A percentile compares a stretch with the other conserved stretches of the same genome.
These are phyloP conservation scores for Malus sieversii DNA, from an alignment of 306 rosid genomes.

Conservation along the genomic window DNA sequence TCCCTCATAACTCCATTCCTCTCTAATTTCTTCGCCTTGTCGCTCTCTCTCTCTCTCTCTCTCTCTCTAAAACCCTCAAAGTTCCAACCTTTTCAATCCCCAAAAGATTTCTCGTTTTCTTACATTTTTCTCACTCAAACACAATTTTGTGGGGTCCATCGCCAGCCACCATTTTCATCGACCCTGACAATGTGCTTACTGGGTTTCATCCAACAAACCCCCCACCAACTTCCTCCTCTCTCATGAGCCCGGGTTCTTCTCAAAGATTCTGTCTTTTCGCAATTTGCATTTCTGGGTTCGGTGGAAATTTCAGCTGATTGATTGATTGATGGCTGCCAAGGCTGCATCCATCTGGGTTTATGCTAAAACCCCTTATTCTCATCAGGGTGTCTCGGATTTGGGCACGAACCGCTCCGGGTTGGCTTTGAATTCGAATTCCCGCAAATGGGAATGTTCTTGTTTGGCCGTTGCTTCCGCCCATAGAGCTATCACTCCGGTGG, in stretches of 20 bases:
- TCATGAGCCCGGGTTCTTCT: conserved; percentile 19
- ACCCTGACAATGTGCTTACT: conserved; percentile 37
- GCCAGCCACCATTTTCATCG: conserved; percentile 29
- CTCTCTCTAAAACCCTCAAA: neutral
- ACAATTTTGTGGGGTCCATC: conserved; percentile 33
- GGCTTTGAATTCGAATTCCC: conserved; percentile 28
- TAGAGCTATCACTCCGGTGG: conserved; percentile 60
- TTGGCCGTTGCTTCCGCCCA: conserved; percentile 35
- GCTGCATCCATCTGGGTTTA: conserved; percentile 27
- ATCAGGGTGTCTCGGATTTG: conserved; percentile 28
- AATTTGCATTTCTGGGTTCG: conserved; percentile 1
- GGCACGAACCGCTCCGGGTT: conserved; percentile 16
- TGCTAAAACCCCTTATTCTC: conserved; percentile 23
- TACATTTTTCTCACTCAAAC: neutral
- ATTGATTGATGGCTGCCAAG: conserved; percentile 51
- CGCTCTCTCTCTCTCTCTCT: neutral
- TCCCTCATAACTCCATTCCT: neutral
- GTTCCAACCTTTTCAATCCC: neutral
- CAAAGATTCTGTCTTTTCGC: neutral
- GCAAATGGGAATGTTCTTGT: conserved; percentile 49
- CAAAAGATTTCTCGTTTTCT: neutral
- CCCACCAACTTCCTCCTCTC: conserved; percentile 36
- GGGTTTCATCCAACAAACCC: conserved; percentile 33
- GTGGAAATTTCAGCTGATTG: conserved; percentile 1
- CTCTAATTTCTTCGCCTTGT: conserved; percentile 3